These are phyloP conservation scores for Gyrodon lividus DNA, from an alignment of 768 basidiomycete species.

Conservation along the genomic window DNA sequence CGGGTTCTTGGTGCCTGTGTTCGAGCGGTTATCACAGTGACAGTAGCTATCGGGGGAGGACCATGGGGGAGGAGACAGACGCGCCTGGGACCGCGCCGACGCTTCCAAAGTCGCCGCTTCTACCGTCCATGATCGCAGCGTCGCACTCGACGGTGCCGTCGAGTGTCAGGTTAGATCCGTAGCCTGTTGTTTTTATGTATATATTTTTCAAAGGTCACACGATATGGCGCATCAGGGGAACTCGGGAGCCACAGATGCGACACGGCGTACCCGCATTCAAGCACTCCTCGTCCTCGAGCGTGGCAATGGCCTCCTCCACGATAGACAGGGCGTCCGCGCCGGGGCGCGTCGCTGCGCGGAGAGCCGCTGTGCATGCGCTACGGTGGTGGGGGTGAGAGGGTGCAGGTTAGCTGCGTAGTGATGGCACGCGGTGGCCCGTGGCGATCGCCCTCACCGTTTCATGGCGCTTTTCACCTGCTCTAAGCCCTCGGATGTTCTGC, in stretches of 20 bases:
- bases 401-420: constrained; percentile 3
- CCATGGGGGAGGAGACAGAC: too few relatives aligned
- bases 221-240: too few relatives aligned
- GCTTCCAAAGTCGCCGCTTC: constrained; percentile 57
- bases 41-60: too few relatives aligned
- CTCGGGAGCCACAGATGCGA: neutral
- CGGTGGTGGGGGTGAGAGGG: neutral
- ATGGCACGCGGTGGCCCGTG: too few relatives aligned
- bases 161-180: constrained; percentile 75
- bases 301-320: constrained; percentile 52
- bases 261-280: constrained; percentile 63
- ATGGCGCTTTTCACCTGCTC: constrained; percentile 54
- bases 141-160: constrained; percentile 82
- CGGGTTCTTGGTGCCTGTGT: constrained; percentile 66
- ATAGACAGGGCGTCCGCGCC: constrained; percentile 39
- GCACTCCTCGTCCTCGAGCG: constrained; percentile 63
- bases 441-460: constrained; percentile 41
- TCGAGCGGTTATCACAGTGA: neutral
- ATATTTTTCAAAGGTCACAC: too few relatives aligned
- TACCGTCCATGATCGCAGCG: constrained; percentile 66
- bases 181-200: constrained; percentile 35
- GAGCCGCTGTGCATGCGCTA: constrained; percentile 55
- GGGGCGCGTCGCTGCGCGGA: constrained; percentile 21
- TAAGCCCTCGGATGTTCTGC: constrained; percentile 37
- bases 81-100: constrained; percentile 72